phyloP scores from a whole-genome alignment of 495 filamentous ascomycete genomes.

The Pseudoneurospora amorphoporcata region DNA sequence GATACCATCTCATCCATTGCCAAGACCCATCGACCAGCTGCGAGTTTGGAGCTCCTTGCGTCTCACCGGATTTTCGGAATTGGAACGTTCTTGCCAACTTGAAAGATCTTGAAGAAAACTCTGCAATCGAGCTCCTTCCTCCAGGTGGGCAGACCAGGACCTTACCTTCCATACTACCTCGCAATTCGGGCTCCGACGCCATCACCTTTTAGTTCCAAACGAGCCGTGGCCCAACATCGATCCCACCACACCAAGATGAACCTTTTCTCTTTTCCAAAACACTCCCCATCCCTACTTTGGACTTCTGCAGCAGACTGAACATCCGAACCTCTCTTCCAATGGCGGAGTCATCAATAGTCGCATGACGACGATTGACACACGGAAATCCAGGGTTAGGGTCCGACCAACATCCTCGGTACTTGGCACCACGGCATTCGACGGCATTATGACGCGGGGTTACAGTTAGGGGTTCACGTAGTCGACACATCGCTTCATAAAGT shows the following conservation, averaged over 20 bases:
- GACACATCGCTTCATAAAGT: not conserved
- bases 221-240: not conserved
- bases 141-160: no score
- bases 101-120: not conserved
- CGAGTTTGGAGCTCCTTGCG: not conserved
- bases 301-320: not conserved
- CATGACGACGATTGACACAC: not conserved
- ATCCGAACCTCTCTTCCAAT: not conserved
- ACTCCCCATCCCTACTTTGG: not conserved
- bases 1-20: not conserved
- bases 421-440: not conserved
- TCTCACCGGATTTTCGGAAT: not conserved
- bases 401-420: not conserved
- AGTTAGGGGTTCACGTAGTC: not conserved
- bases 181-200: no score
- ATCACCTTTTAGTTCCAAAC: not conserved
- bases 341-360: not conserved
- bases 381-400: not conserved
- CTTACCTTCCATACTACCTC: no score
- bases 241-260: not conserved
- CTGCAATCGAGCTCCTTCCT: not conserved
- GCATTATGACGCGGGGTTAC: not conserved
- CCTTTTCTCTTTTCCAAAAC: not conserved
- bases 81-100: not conserved
- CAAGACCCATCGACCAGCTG: not conserved